phyloP scores from a whole-genome alignment of 2,329 filamentous ascomycete species.

The Claviceps sp. region DNA sequence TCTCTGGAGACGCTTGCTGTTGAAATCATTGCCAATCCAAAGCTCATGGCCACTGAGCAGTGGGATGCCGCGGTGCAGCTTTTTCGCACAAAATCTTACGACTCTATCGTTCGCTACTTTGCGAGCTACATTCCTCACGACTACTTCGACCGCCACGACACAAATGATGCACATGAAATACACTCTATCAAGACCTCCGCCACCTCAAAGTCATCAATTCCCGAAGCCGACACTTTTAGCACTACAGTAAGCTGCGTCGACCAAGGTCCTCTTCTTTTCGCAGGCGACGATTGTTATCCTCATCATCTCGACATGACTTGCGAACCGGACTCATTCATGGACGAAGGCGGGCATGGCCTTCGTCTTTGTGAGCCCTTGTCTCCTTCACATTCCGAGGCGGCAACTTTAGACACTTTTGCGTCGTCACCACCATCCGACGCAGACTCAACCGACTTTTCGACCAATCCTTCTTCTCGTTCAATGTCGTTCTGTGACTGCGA shows the following conservation, averaged over 20 bases:
- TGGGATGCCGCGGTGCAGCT: conserved; percentile 46
- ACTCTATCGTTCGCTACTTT: conserved; percentile 47
- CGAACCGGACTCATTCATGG: conserved; percentile 25
- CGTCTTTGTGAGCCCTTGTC: conserved; percentile 16
- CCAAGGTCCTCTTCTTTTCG: conserved; percentile 21
- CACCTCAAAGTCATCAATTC: conserved; percentile 23
- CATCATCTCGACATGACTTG: conserved; percentile 28
- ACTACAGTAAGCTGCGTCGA: conserved; percentile 27
- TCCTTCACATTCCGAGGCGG: conserved; percentile 37
- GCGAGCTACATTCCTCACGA: conserved; percentile 42
- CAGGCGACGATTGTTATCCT: conserved; percentile 25
- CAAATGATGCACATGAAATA: conserved; percentile 15
- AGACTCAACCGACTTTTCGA: conserved; percentile 19
- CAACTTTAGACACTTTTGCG: conserved; percentile 29
- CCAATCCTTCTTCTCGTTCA: conserved; percentile 31
- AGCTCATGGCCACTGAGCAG: conserved; percentile 43
- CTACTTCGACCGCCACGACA: conserved; percentile 28
- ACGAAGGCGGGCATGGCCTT: conserved; percentile 9
- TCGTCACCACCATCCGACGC: conserved; percentile 21
- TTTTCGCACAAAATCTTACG: conserved; percentile 44
- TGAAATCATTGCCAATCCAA: conserved; percentile 47
- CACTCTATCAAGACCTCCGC: conserved; percentile 17
- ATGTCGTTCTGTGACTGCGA: conserved; percentile 41
- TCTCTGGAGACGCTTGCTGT: conserved; percentile 43
- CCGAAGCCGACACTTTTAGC: conserved; percentile 24